Evolutionary conservation across 805 yeast species (phyloP).

Genomic region (Sungouiella thailandica): DNA sequence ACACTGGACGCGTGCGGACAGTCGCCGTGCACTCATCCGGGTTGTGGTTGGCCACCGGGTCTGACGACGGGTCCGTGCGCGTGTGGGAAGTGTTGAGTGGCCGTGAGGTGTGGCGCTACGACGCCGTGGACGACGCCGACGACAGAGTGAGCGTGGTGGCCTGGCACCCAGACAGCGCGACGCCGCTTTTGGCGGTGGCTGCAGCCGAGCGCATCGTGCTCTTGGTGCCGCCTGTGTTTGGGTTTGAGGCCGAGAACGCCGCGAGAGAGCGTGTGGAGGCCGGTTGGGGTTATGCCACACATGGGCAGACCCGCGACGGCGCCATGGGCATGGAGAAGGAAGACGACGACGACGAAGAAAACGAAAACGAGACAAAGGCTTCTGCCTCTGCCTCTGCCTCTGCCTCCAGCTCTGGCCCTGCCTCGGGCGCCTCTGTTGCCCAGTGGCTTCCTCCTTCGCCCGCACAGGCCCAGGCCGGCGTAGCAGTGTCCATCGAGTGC

Average conservation of each 20-base stretch:
- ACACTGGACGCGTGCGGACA: conserved; percentile 74
- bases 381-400: conserved; percentile 8
- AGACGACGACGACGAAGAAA: conserved; percentile 33
- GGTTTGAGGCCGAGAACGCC: conserved; percentile 76
- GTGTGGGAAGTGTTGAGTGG: conserved; percentile 98
- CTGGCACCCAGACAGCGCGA: conserved; percentile 80
- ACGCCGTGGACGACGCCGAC: conserved; percentile 49
- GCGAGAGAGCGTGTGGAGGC: conserved; percentile 76
- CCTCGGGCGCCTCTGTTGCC: conserved; percentile 52
- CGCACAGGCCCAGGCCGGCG: conserved; percentile 57
- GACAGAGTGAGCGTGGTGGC: conserved; percentile 77
- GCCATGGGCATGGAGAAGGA: too few species aligned
- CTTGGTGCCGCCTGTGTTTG: conserved; percentile 87
- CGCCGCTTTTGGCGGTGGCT: conserved; percentile 79
- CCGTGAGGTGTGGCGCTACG: conserved; percentile 77
- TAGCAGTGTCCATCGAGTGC: conserved; percentile 65
- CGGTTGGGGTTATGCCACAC: conserved; percentile 84
- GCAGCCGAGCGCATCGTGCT: conserved; percentile 78
- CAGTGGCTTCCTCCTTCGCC: conserved; percentile 79
- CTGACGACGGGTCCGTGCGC: conserved; percentile 92
- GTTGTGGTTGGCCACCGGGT: conserved; percentile 93
- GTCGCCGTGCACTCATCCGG: conserved; percentile 85
- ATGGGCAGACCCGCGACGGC: conserved; percentile 50
- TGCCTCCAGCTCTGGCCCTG: too few species aligned
- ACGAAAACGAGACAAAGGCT: conserved; percentile 26